Evolutionary conservation across 495 filamentous ascomycete genomes (phyloP).

Genomic region (Penicillium maclennaniae): DNA sequence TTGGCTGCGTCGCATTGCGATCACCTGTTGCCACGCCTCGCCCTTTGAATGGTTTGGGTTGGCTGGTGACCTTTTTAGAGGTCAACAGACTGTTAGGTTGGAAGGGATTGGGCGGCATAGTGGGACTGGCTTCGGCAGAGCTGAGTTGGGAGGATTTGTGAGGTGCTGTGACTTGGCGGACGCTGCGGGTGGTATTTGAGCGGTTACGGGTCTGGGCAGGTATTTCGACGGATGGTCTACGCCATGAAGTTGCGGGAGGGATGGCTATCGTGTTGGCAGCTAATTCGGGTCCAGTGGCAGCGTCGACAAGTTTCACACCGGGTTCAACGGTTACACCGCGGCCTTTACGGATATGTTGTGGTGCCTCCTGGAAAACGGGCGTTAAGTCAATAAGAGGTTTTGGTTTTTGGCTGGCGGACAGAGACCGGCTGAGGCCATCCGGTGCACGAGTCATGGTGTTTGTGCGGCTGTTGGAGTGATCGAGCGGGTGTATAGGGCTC

Average conservation of each 20-base stretch:
- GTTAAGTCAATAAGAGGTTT: conserved; percentile 75
- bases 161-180: conserved; percentile 15
- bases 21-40: conserved; percentile 53
- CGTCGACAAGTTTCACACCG: conserved; percentile 61
- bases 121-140: conserved; percentile 17
- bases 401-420: conserved; percentile 35
- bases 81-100: conserved; percentile 39
- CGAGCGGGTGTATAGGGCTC: conserved; percentile 7
- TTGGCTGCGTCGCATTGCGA: conserved; percentile 47
- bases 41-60: conserved; percentile 32
- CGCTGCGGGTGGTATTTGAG: conserved; percentile 32
- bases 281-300: conserved; percentile 53
- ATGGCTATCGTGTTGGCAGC: conserved; percentile 41
- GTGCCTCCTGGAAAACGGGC: conserved; percentile 68
- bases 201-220: conserved; percentile 25
- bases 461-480: conserved; percentile 27
- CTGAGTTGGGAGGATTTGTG: conserved; percentile 12
- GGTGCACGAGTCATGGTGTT: conserved; percentile 37
- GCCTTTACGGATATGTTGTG: conserved; percentile 66
- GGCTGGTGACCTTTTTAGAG: conserved; percentile 14
- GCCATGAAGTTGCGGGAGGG: conserved; percentile 52
- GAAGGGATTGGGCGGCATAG: conserved; percentile 26
- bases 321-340: conserved; percentile 61
- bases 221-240: conserved; percentile 27
- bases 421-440: conserved; percentile 24